phyloP scores from a whole-genome alignment of 2,329 filamentous ascomycete genomes.

The Diaporthe sp. region DNA sequence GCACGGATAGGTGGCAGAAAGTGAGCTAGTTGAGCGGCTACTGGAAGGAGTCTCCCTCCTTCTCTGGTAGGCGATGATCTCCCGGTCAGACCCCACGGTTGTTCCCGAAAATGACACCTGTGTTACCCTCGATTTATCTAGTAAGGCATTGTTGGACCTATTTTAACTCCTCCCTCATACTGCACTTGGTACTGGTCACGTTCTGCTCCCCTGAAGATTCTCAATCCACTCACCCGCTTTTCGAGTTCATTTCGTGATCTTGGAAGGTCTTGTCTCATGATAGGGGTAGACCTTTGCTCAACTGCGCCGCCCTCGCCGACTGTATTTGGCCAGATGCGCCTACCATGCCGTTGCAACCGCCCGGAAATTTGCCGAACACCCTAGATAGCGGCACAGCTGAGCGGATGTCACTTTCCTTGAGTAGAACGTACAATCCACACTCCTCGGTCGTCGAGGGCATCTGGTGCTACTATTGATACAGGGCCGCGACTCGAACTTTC shows the following conservation, averaged over 20 bases:
- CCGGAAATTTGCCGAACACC: neutral
- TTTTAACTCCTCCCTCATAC: neutral
- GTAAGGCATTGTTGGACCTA: neutral
- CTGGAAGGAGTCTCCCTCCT: neutral
- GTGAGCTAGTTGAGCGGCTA: neutral
- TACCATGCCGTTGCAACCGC: neutral
- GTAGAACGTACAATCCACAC: neutral
- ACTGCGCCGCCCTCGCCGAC: neutral
- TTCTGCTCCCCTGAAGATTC: neutral
- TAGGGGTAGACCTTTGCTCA: neutral
- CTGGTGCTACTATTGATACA: neutral
- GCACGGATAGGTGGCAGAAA: neutral
- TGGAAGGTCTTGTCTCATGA: neutral
- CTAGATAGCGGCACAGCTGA: neutral
- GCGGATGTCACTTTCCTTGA: slow-evolving; percentile 1
- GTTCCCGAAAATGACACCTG: neutral
- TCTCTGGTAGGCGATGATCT: neutral
- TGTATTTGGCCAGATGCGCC: neutral
- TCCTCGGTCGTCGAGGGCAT: neutral
- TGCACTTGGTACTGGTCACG: no score
- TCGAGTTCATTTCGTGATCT: neutral
- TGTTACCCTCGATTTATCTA: neutral
- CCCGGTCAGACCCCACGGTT: neutral
- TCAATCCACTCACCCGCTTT: neutral
- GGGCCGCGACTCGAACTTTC: neutral